phyloP scores from a whole-genome alignment of 345 rosid genomes.

The Passiflora organensis region DNA sequence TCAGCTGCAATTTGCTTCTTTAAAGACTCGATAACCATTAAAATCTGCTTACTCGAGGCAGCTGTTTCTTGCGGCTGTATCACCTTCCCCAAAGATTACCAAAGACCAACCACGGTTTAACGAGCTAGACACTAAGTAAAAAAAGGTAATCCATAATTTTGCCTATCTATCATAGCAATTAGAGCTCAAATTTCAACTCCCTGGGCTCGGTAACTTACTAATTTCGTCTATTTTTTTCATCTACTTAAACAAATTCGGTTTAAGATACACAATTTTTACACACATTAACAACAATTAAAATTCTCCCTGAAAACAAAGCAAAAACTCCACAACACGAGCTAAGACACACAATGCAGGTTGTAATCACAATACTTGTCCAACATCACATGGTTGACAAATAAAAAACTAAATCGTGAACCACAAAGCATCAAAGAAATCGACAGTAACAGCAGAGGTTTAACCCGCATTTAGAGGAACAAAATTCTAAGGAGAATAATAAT shows the following conservation, averaged over 20 bases:
- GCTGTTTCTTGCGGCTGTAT: constrained; percentile 10
- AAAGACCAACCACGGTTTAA: too few species aligned
- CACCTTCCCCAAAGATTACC: background rate
- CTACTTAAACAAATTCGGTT: background rate
- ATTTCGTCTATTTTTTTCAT: background rate
- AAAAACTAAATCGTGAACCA: background rate
- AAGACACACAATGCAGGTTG: background rate
- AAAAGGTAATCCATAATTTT: background rate
- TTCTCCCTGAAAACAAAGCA: background rate
- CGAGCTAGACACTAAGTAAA: background rate
- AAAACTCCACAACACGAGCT: background rate
- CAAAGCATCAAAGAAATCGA: background rate
- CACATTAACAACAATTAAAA: background rate
- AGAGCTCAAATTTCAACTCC: background rate
- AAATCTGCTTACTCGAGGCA: constrained; percentile 38
- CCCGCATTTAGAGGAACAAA: background rate
- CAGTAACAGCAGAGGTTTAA: background rate
- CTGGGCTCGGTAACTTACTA: background rate
- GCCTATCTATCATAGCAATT: background rate
- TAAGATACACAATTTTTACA: background rate
- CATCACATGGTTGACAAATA: too few species aligned
- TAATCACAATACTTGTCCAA: too few species aligned
- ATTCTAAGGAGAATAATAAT: background rate
- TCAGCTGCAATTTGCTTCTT: constrained; percentile 66
- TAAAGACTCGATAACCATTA: constrained; percentile 50